A percentile compares a stretch with the other conserved stretches of the same genome.
Conservation (phyloP, 257 asterid genomes). For the Eucommia ulmoides region DNA sequence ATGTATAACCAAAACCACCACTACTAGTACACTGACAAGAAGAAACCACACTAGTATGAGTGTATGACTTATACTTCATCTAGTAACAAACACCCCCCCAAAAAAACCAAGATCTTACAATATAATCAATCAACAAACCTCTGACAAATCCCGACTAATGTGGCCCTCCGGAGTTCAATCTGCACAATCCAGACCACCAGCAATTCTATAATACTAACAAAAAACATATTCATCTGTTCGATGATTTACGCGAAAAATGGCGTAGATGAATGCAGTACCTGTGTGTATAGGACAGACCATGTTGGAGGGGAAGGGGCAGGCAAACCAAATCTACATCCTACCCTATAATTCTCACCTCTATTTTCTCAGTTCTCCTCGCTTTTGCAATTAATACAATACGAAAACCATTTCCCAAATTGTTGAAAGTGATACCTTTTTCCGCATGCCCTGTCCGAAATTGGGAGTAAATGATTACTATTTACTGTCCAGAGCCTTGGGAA, state of each 20-base stretch:
- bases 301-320: background rate
- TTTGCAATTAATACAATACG: background rate
- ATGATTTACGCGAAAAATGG: background rate
- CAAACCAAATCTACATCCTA: background rate
- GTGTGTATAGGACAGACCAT: too few relatives aligned
- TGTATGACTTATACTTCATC: too few relatives aligned
- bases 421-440: background rate
- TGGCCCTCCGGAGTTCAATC: background rate
- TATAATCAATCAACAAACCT: background rate
- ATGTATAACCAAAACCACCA: too few relatives aligned
- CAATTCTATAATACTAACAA: background rate
- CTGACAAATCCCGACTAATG: background rate
- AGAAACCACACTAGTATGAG: too few relatives aligned
- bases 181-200: background rate
- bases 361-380: background rate
- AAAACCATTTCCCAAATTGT: background rate
- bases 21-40: too few relatives aligned
- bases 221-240: background rate
- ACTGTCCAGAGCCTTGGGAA: conserved; percentile 1
- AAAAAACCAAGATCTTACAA: background rate
- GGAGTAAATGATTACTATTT: background rate
- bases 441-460: background rate
- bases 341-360: background rate
- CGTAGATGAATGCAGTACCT: too few relatives aligned
- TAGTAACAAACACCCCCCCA: too few relatives aligned